Evolutionary conservation across 495 filamentous ascomycete species (phyloP), one percentile per base, ranked within the genome.

Genomic region (Peziza echinospora): DNA sequence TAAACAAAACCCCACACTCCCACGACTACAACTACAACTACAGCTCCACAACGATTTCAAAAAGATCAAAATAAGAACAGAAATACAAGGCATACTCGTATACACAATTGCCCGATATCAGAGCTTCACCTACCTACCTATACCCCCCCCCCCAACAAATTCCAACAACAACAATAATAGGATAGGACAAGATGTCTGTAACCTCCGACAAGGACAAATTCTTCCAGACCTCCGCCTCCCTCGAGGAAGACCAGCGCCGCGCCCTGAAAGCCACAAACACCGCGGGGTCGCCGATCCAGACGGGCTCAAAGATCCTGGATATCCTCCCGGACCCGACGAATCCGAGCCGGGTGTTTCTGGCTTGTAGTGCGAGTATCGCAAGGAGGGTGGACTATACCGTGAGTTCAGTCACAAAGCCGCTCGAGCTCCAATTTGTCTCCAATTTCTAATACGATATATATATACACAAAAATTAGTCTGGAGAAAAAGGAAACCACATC

Each of bases 251-350:
- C 43, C 64, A 71, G 45, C 80, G 85, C 53, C 80, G 80, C 62
- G 73, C 76, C 16, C 67, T 71, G 44, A 96, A 96, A 64, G 72
- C 85, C 39, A 68, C 69, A 47, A 97, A 96, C 64, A 77, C 71
- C 25, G 68, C 79, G 67, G 89, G 89, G 52, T 69, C 76, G 50
- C 89, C 89, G 10, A 79, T 94, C 55, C 63, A 65, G 40, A 65
- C 93, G 2, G 73, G 76, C 49, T 85, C 82, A 54, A 97, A 97
- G 64, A 74, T 96, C 47, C 70, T 93, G 26, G 83, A 79, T 19
- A 69, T 84, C 21, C 60, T 72, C n/a, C 54, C 67, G 3, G 82
- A 93, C 53, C 82, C 82, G 5, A 60, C 66, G 34, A 67, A 72
- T 46, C 57, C 65, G 0, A 65, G 68, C 0, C 70, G 67, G n/a